Percentiles rank a stretch among this genome's conserved stretches.
Evolutionary conservation across 2,329 filamentous ascomycete species (phyloP).

Genomic region (Colletotrichum eleusines): DNA sequence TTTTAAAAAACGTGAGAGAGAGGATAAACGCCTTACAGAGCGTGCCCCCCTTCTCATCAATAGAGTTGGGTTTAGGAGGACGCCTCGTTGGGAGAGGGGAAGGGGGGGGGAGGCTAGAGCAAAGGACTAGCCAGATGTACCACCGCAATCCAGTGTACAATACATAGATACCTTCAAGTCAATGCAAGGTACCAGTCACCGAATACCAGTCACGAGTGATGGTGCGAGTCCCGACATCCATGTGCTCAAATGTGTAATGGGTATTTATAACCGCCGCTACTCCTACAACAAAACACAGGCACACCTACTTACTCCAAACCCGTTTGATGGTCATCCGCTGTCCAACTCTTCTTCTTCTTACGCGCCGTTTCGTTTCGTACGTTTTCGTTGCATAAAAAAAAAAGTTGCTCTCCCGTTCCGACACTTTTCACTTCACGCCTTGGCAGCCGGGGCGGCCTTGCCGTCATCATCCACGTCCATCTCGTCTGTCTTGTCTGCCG

Average conservation of each 20-base stretch:
- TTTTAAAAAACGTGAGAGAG: conserved; percentile 73
- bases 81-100: background rate
- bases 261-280: conserved; percentile 40
- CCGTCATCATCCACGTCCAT: conserved; percentile 19
- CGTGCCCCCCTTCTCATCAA: too few relatives aligned
- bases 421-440: background rate
- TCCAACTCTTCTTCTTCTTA: background rate
- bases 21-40: background rate
- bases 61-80: background rate
- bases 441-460: background rate
- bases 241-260: conserved; percentile 31
- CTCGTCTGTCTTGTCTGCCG: conserved; percentile 21
- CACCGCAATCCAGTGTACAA: conserved; percentile 12
- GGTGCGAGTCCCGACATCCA: background rate
- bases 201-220: background rate
- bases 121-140: conserved; percentile 4
- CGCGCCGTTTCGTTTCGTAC: background rate
- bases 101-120: too few relatives aligned
- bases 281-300: conserved; percentile 36
- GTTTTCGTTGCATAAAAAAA: background rate
- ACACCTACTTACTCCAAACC: background rate
- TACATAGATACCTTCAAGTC: background rate
- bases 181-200: conserved; percentile 20
- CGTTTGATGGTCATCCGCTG: conserved; percentile 12
- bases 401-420: background rate